Base-by-base conservation (phyloP, 148 eudicot genomes). In the Limonium bicolor region DNA sequence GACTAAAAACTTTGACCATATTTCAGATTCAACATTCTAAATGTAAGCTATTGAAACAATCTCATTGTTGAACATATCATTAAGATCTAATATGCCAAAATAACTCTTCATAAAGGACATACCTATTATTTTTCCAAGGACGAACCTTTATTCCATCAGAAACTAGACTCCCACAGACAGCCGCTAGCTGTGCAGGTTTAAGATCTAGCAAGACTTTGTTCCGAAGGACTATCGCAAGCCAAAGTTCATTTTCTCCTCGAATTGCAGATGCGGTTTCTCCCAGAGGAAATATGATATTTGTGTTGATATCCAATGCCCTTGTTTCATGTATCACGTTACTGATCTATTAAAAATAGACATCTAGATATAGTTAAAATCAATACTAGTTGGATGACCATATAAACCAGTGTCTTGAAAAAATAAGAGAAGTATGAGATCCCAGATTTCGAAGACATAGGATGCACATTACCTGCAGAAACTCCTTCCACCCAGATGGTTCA, bases 401-500 rank as follows among this genome's bases (percentile, higher is more conserved):
- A 43, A 25, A 43, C 4, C 6, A 20, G 16, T 24, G 17, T n/a
- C 1, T 35, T 35, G 16, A 5, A 8, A 15, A 35, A 11, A 19
- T 35, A 5, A 5, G 27, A 43, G 2, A 4, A 13, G 48, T 29
- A 29, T 29, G 33, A n/a, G n/a, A n/a, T n/a, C n/a, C n/a, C n/a
- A n/a, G 33, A 29, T 29, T 29, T 29, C 10, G 33, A 8, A 29
- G 33, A 29, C 7, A 29, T n/a, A 29, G 33, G 33, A 29, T 3
- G 12, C 32, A 6, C 38, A 52, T 53, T 73, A 90, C 99, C 99
- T 84, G 83, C 67, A 84, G 64, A 77, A 90, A 90, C 64, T 90
- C 99, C 65, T 84, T 90, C 99, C 99, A 90, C 32, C 99, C 99
- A 24, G 99, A 84, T 60, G 97, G 99, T 56, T 90, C 99, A 59